Percentiles rank a stretch among this genome's conserved stretches.
phyloP scores from a whole-genome alignment of 441 rosid genomes.

The Populus trichocarpa region DNA sequence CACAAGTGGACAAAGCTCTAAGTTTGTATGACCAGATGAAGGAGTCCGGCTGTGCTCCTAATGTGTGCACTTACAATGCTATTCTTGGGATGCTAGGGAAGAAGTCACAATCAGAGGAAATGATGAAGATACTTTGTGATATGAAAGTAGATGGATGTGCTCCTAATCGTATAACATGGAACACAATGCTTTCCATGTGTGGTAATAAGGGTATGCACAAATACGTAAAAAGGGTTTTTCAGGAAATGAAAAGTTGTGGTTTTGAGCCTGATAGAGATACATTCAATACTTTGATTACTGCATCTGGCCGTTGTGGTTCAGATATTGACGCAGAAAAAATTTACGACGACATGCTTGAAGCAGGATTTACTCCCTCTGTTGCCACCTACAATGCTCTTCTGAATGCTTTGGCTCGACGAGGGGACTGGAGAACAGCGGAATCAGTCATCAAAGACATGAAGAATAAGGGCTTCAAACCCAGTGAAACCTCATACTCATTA shows the following conservation, averaged over 20 bases:
- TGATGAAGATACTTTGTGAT: constrained; percentile 66
- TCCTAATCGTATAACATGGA: constrained; percentile 86
- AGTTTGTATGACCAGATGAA: constrained; percentile 62
- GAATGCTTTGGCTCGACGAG: constrained; percentile 78
- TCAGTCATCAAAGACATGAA: constrained; percentile 66
- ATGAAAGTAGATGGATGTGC: constrained; percentile 79
- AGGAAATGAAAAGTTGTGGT: constrained; percentile 83
- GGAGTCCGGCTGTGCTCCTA: constrained; percentile 71
- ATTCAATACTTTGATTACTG: constrained; percentile 76
- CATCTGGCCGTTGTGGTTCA: constrained; percentile 78
- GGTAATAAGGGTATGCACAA: constrained; percentile 65
- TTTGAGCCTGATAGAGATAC: constrained; percentile 89
- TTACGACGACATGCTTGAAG: constrained; percentile 67
- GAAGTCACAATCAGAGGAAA: constrained; percentile 58
- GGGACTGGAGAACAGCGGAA: constrained; percentile 80
- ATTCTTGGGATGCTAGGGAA: constrained; percentile 80
- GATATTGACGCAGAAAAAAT: constrained; percentile 58
- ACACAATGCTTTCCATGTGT: constrained; percentile 80
- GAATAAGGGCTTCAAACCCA: constrained; percentile 71
- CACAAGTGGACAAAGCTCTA: constrained; percentile 68
- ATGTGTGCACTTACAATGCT: constrained; percentile 71
- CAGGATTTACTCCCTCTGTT: constrained; percentile 73
- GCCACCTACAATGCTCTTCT: constrained; percentile 83
- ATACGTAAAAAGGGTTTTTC: constrained; percentile 57
- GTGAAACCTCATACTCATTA: constrained; percentile 68